Evolutionary conservation across 495 filamentous ascomycete species (phyloP), one percentile per base, ranked within the genome.

Genomic region (Parathielavia hyrcaniae): DNA sequence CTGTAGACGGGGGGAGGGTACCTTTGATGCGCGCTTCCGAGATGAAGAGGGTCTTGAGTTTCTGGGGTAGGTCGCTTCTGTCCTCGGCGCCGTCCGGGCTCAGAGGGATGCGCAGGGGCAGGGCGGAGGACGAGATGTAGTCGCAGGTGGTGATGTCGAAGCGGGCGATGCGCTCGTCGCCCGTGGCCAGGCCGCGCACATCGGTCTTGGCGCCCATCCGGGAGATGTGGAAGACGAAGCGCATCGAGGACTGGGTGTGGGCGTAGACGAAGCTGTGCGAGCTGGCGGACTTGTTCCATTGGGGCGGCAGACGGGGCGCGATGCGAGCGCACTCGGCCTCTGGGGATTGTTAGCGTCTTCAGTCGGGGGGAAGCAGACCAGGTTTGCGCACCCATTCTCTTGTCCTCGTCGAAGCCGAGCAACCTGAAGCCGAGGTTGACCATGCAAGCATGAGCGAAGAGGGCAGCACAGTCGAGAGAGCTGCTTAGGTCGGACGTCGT

Each of bases 381-480:
- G 19, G n/a, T 56, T 4, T 13, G 54, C 67, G 51, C 73, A 87
- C 86, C 78, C 55, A 86, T 79, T 32, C 75, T 80, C 56, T 89
- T 50, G 22, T 92, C 89, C 69, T 97, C 90, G 17, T 85, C 79
- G 19, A 96, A 86, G 1, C 91, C 91, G 20, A 91, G 69, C 9
- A 97, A 76, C 46, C 88, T 79, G 70, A 97, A 97, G 46, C 84
- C 89, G 11, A 92, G 81, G 6, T 85, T 83, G 30, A 79, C 63
- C 86, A 97, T 88, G 65, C 84, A 88, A 30, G 89, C 89, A 69
- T 98, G 92, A 41, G 82, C 77, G 62, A 93, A 85, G 40, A 97
- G 81, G 11, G 90, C 90, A 58, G 96, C 73, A 43, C 88, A 90
- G 73, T 97, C 95, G 70, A 87, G 87, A 2, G 88, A 78, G 65